phyloP scores from a whole-genome alignment of 2,329 filamentous ascomycete species.

The Cytospora mali region DNA sequence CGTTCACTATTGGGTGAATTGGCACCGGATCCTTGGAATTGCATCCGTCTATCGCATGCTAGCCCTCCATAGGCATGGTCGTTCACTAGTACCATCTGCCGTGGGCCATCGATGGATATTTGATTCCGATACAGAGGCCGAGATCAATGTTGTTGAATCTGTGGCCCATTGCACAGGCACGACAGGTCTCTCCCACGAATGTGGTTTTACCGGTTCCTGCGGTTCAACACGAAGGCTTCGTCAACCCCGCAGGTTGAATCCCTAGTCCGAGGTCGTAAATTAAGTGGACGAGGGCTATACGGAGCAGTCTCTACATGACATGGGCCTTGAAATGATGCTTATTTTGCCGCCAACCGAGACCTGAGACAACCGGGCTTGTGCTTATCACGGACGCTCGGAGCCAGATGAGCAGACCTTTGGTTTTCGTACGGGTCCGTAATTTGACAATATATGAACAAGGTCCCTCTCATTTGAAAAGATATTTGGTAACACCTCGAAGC shows the following conservation, averaged over 20 bases:
- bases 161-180: neutral
- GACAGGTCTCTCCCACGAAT: too few relatives aligned
- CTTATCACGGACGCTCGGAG: neutral
- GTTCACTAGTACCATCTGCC: neutral
- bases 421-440: neutral
- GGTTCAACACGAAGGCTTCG: neutral
- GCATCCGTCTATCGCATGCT: slow-evolving; percentile 5
- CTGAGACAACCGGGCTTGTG: slow-evolving; percentile 15
- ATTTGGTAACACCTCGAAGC: neutral
- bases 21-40: slow-evolving; percentile 6
- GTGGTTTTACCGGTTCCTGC: neutral
- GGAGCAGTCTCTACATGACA: slow-evolving; percentile 3
- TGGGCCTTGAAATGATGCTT: slow-evolving; percentile 15
- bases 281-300: neutral
- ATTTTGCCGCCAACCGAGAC: slow-evolving; percentile 13
- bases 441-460: neutral
- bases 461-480: neutral
- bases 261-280: slow-evolving; percentile 12
- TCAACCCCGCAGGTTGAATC: neutral
- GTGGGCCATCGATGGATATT: neutral
- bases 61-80: neutral
- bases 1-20: slow-evolving; percentile 17
- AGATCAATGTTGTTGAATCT: neutral
- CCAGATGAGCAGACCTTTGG: neutral
- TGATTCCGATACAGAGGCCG: neutral